These are phyloP conservation scores for Vanrija sp. DNA, from an alignment of 1,284 basidiomycete species.

Conservation along the genomic window DNA sequence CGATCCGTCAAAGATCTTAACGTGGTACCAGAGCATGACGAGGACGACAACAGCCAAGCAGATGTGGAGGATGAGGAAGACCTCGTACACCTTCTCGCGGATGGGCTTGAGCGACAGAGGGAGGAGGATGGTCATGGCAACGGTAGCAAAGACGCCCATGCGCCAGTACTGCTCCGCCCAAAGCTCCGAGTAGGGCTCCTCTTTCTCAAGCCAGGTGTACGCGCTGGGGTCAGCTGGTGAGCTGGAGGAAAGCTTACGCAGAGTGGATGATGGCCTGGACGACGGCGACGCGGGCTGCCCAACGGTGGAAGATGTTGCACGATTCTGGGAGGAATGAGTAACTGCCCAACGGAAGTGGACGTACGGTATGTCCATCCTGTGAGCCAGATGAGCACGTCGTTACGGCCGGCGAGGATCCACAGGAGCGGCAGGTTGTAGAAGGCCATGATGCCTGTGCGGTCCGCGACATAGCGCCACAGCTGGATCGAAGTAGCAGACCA, in stretches of 20 bases:
- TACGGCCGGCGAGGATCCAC: constrained; percentile 30
- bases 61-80: constrained; percentile 31
- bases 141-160: constrained; percentile 11
- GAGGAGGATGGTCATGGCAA: constrained; percentile 16
- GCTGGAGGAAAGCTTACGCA: neutral
- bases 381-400: constrained; percentile 36
- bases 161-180: constrained; percentile 20
- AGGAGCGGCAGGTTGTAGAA: constrained; percentile 33
- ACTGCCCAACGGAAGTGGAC: neutral
- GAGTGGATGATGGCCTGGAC: constrained; percentile 31
- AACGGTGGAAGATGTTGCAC: constrained; percentile 35
- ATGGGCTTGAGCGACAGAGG: constrained; percentile 20
- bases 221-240: neutral
- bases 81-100: constrained; percentile 21
- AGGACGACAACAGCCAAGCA: constrained; percentile 17
- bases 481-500: constrained; percentile 13
- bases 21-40: constrained; percentile 22
- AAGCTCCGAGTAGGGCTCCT: neutral
- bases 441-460: constrained; percentile 31
- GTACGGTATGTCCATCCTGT: constrained; percentile 32
- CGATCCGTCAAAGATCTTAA: constrained; percentile 15
- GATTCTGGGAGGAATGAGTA: neutral
- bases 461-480: constrained; percentile 24
- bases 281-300: constrained; percentile 22
- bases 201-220: constrained; percentile 7